Base-by-base conservation (phyloP, 805 yeast species). In the Blastobotrys muscicola region DNA sequence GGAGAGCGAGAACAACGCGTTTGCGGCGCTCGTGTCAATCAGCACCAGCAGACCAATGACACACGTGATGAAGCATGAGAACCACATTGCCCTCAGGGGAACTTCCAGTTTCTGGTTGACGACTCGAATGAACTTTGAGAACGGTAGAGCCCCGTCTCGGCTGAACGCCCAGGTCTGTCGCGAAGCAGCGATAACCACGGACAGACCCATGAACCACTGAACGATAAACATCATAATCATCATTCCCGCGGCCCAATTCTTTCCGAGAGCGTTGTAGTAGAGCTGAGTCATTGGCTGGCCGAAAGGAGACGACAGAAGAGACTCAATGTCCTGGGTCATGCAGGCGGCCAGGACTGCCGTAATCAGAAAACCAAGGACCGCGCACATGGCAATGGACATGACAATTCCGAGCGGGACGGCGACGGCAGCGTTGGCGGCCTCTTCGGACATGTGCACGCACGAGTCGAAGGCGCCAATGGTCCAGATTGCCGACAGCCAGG, bases 111-210 rank as follows among this genome's bases (percentile, higher is more conserved):
- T 70, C 42, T 72, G 67, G 53, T 80, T 67, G 38, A 82, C 83
- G 38, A 66, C 72, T 51, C 79, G 77, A 48, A 82, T 69, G 54
- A 66, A 66, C 34, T 67, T 61, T 8, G 80, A 70, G 49, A 79
- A 65, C 8, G 89, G 89, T 45, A 82, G 68, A 8, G 87, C 87
- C 53, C 80, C 78, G 58, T 82, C 90, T 64, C 90, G 74, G 34
- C 85, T 78, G 59, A 81, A 78, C 1, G 86, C 85, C 78, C 83
- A 81, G 41, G 78, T 69, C 59, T 80, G 86, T 59, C 87, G 71
- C 4, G 84, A 78, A 4, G 75, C 70, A 8, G 85, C 85, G 39
- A 78, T 71, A 38, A 78, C 64, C 43, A 75, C 70, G 3, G 82
- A 76, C 16, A 76, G 68, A 13, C 82, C 81, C 85, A 79, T 80